Base-by-base conservation (phyloP, 345 rosid genomes). In the Heritiera littoralis region DNA sequence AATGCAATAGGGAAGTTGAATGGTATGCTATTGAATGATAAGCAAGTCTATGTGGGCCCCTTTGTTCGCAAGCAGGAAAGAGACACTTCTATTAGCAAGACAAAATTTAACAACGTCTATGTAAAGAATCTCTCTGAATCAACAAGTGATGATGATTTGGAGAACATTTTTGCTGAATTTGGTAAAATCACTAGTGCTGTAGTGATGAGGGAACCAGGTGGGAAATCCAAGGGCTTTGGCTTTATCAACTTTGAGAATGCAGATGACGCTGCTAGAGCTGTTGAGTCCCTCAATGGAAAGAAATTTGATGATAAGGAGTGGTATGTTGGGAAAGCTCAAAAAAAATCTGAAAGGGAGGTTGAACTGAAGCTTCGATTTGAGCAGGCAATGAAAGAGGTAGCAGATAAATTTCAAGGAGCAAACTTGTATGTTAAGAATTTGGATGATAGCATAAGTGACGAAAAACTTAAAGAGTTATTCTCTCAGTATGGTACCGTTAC, bases 291-390 rank as follows among this genome's bases (percentile, higher is more conserved):
- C 18, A 92, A 93, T 80, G 96, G 99, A 48, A 92, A 85, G 81
- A 92, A 86, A 77, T 46, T 88, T 84, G 99, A 95, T 15, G 98
- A 91, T 46, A 93, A 92, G 86, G 99, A 93, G 86, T 96, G 94
- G 98, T 96, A 82, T 85, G 99, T 94, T 54, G 99, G 99, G 54
- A 94, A 88, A 87, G 99, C 99, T 20, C 98, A 92, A 82, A 95
- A 93, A 79, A 95, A 92, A 81, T 88, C 86, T 18, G 98, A 96
- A 80, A 92, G 98, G 84, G 98, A 93, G 82, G 69, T 64, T 1
- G 98, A 93, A 80, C 83, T 96, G 74, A 96, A 89, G 69, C 80
- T 71, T 10, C 84, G 77, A 77, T 94, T 90, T 84, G 98, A 96
- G 88, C 99, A 94, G 86, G 89, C 82, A 74, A 85, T 89, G 81